Evolutionary conservation across 2,329 filamentous ascomycete species (phyloP).

Genomic region (Xylaria arbuscula): DNA sequence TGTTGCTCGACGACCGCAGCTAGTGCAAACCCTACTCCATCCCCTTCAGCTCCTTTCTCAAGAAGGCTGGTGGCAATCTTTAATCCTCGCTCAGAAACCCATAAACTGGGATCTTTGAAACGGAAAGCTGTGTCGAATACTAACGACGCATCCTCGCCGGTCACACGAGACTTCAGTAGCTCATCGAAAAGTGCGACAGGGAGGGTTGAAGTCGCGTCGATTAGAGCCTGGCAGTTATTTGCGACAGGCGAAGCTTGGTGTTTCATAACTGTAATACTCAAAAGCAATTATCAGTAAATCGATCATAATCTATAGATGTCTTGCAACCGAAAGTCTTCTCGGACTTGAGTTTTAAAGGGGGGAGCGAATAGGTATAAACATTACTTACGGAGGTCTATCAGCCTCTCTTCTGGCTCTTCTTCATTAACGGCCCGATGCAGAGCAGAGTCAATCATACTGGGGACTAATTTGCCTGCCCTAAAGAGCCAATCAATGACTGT

Average conservation of each 20-base stretch:
- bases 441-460: slow-evolving; percentile 62
- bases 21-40: slow-evolving; percentile 59
- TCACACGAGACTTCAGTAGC: slow-evolving; percentile 57
- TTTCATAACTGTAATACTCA: slow-evolving; percentile 52
- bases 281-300: neutral
- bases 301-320: neutral
- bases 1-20: slow-evolving; percentile 59
- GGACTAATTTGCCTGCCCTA: slow-evolving; percentile 60
- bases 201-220: slow-evolving; percentile 59
- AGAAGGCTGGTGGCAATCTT: slow-evolving; percentile 61
- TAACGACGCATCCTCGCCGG: slow-evolving; percentile 57
- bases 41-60: slow-evolving; percentile 60
- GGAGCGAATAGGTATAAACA: neutral
- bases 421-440: slow-evolving; percentile 66
- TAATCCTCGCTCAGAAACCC: slow-evolving; percentile 61
- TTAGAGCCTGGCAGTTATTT: slow-evolving; percentile 64
- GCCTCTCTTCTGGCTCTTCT: slow-evolving; percentile 60
- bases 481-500: slow-evolving; percentile 63
- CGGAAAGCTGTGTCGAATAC: slow-evolving; percentile 60
- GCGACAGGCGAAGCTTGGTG: slow-evolving; percentile 64
- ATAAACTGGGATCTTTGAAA: slow-evolving; percentile 54
- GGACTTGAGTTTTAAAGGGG: neutral
- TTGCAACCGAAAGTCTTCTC: neutral
- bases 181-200: slow-evolving; percentile 55
- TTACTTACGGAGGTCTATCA: slow-evolving; percentile 55